Conservation (phyloP, 768 basidiomycete genomes). For the Podaxis pistillaris region DNA sequence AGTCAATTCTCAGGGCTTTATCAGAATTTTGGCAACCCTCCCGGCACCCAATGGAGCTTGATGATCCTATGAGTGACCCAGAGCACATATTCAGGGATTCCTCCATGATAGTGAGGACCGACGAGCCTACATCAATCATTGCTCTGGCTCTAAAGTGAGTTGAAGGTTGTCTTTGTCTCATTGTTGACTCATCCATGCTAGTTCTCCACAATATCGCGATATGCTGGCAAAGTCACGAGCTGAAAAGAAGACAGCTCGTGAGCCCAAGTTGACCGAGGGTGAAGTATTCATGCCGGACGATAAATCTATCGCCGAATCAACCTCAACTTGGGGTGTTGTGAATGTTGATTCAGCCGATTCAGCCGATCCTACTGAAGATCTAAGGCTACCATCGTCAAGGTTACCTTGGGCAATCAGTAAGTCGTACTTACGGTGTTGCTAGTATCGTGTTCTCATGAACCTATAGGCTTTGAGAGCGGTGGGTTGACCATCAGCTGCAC, state of each 20-base stretch:
- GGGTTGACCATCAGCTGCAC: conserved; percentile 91
- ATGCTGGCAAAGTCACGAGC: conserved; percentile 75
- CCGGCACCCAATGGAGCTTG: conserved; percentile 57
- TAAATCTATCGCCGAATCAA: conserved; percentile 73
- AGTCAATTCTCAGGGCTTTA: conserved; percentile 76
- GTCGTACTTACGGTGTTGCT: conserved; percentile 24
- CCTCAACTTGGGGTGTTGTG: conserved; percentile 91
- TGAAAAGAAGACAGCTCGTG: conserved; percentile 68
- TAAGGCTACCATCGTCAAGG: conserved; percentile 73
- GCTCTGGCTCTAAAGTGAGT: conserved; percentile 87
- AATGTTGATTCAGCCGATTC: conserved; percentile 70
- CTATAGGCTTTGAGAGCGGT: conserved; percentile 83
- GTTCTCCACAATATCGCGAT: conserved; percentile 81
- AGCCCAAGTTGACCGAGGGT: conserved; percentile 56
- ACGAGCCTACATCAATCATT: conserved; percentile 97
- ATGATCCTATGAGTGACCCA: conserved; percentile 71
- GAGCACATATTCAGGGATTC: conserved; percentile 96
- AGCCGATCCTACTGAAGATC: conserved; percentile 72
- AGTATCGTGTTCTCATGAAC: neutral
- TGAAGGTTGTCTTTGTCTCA: neutral
- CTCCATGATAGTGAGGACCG: conserved; percentile 91
- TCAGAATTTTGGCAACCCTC: conserved; percentile 77
- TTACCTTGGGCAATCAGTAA: conserved; percentile 80
- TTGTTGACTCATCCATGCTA: conserved; percentile 25
- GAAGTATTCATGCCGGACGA: conserved; percentile 96